A percentile compares a stretch with the other conserved stretches of the same genome.
Conservation (phyloP, 2,329 filamentous ascomycete genomes). For the Aschersonia sp. region DNA sequence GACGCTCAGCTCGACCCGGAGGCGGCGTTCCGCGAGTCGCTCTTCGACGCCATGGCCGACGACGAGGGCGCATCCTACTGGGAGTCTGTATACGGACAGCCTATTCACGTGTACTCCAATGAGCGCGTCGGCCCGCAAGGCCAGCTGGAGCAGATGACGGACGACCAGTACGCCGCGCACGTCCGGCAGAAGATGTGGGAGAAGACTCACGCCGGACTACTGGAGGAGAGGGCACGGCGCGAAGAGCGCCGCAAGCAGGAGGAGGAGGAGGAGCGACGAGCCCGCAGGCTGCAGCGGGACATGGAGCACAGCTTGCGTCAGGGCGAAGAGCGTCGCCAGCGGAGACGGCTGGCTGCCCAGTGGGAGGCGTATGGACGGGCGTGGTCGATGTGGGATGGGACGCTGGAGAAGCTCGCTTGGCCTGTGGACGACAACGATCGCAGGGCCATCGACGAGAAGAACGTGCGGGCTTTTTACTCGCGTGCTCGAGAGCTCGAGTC, state of each 20-base stretch:
- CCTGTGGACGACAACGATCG: conserved; percentile 48
- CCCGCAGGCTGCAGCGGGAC: conserved; percentile 39
- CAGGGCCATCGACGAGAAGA: conserved; percentile 39
- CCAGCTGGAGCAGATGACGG: conserved; percentile 70
- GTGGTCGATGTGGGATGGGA: conserved; percentile 45
- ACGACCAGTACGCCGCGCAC: conserved; percentile 81
- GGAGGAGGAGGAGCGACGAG: conserved; percentile 33
- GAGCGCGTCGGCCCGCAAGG: conserved; percentile 28
- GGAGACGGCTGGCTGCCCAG: conserved; percentile 37
- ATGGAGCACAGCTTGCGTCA: conserved; percentile 56
- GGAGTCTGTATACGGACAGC: conserved; percentile 93
- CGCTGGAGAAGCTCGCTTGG: conserved; percentile 44
- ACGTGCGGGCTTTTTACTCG: conserved; percentile 52
- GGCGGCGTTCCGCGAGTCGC: conserved; percentile 74
- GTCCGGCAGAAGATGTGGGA: conserved; percentile 92
- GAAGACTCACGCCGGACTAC: conserved; percentile 70
- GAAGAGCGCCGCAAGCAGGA: conserved; percentile 37
- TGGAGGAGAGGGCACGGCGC: conserved; percentile 58
- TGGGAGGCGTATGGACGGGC: conserved; percentile 51
- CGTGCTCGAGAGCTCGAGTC: conserved; percentile 25
- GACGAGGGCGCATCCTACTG: conserved; percentile 93
- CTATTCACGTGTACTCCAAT: conserved; percentile 66
- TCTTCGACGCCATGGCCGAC: conserved; percentile 94
- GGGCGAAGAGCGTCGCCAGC: conserved; percentile 47
- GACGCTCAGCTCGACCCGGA: conserved; percentile 47